Percentiles rank a stretch among this genome's conserved stretches.
Evolutionary conservation across 768 basidiomycete genomes (phyloP).

Genomic region (Leucosporidium creatinivorum): DNA sequence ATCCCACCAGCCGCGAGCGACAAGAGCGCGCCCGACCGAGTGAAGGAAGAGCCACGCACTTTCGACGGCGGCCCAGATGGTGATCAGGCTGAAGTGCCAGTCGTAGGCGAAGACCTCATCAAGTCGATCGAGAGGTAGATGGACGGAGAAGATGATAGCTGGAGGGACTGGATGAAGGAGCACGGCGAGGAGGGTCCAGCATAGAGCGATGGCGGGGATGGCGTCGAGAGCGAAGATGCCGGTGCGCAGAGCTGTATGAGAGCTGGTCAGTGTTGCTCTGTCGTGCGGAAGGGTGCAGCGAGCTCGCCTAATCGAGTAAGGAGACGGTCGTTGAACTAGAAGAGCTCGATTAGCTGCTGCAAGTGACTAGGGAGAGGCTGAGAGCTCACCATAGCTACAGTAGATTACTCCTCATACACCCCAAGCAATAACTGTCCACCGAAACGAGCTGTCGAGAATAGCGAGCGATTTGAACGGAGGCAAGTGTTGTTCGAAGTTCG

Average conservation of each 20-base stretch:
- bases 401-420: too few relatives aligned
- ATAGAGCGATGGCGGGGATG: neutral
- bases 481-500: too few relatives aligned
- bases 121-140: neutral
- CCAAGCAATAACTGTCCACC: too few relatives aligned
- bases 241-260: neutral
- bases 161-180: conserved; percentile 13
- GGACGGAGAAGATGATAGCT: conserved; percentile 9
- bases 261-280: neutral
- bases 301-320: neutral
- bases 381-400: too few relatives aligned
- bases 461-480: too few relatives aligned
- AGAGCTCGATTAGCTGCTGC: neutral
- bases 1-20: conserved; percentile 12
- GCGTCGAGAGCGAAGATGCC: neutral
- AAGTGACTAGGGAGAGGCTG: neutral
- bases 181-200: conserved; percentile 2
- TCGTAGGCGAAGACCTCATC: conserved; percentile 6
- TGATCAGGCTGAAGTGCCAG: neutral
- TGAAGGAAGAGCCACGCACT: neutral
- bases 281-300: neutral
- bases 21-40: neutral
- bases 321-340: neutral
- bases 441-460: too few relatives aligned
- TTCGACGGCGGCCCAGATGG: conserved; percentile 9